Evolutionary conservation across 164 flowering plant species (phyloP), one percentile per base, ranked within the genome.

Genomic region (Vitis riparia): DNA sequence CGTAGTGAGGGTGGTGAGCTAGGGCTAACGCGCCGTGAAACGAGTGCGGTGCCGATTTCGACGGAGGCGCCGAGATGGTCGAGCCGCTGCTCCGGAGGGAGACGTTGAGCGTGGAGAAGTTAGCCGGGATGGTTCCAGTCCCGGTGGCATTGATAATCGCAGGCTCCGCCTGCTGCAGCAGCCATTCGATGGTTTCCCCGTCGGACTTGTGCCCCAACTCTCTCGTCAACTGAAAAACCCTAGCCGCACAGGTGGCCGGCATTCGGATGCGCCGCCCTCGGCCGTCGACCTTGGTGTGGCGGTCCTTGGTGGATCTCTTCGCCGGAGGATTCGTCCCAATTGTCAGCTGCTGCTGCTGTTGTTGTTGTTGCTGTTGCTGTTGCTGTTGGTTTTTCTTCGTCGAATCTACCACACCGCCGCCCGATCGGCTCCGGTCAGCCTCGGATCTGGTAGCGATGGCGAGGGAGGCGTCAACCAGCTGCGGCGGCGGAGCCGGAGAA

Each of bases 141-240:
- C 97, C 97, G 0, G 97, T 92, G 74, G 97, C 84, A 3, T 90
- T 87, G n/a, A 92, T 83, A 52, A 92, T 89, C 2, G 95, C 91
- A 2, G 92, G 92, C 83, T 90, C 97, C 0, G 95, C 95, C 52
- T 92, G 97, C 55, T 89, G 94, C 5, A 91, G 67, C 13, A 91
- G 80, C 97, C 97, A 91, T 77, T 87, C 91, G 14, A 90, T 86
- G 1, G 95, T 90, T 71, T 90, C 92, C 0, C 95, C 95, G 66
- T 91, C 97, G 48, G 97, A 89, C 67, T 91, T 88, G 63, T 89
- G 88, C 9, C 94, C 90, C 63, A 91, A 71, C 66, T 90, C 94
- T 27, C 88, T 69, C 0, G 94, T 91, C 68, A 91, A 58, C 59
- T 91, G 97, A 52, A 90, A 91, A 15, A 91, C 94, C 68, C 97